Evolutionary conservation across 2,329 filamentous ascomycete species (phyloP).

Genomic region (Orbilia ellipsospora): DNA sequence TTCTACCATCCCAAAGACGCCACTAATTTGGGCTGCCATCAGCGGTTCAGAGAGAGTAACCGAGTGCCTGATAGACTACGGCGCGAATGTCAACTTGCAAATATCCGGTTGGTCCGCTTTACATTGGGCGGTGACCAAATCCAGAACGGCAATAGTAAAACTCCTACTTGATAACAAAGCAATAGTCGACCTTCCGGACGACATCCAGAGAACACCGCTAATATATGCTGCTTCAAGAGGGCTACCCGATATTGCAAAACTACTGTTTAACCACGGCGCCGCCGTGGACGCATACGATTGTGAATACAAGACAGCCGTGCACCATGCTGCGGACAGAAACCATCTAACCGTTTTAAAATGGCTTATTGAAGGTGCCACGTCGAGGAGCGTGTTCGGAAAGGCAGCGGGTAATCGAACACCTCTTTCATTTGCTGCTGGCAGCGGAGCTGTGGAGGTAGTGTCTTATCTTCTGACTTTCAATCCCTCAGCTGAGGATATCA

Average conservation of each 20-base stretch:
- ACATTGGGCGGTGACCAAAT: slow-evolving; percentile 23
- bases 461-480: no score
- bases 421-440: no score
- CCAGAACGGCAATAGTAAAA: slow-evolving; percentile 3
- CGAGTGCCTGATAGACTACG: slow-evolving; percentile 17
- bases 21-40: slow-evolving; percentile 23
- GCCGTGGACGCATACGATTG: slow-evolving; percentile 5
- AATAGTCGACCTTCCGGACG: background rate
- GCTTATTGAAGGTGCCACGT: background rate
- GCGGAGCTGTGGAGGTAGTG: no score
- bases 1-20: slow-evolving; percentile 8
- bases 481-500: no score
- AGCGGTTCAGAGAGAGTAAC: background rate
- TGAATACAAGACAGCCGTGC: slow-evolving; percentile 10
- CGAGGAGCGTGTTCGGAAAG: no score
- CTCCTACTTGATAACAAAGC: slow-evolving; percentile 25
- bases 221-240: slow-evolving; percentile 18
- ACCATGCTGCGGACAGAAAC: slow-evolving; percentile 16
- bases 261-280: slow-evolving; percentile 14
- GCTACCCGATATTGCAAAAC: slow-evolving; percentile 25
- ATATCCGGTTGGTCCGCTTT: slow-evolving; percentile 15
- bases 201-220: slow-evolving; percentile 13
- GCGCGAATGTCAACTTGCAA: slow-evolving; percentile 16
- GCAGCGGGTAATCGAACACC: no score
- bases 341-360: slow-evolving; percentile 23